phyloP scores from a whole-genome alignment of 441 rosid species.

The Jatropha podagrica region DNA sequence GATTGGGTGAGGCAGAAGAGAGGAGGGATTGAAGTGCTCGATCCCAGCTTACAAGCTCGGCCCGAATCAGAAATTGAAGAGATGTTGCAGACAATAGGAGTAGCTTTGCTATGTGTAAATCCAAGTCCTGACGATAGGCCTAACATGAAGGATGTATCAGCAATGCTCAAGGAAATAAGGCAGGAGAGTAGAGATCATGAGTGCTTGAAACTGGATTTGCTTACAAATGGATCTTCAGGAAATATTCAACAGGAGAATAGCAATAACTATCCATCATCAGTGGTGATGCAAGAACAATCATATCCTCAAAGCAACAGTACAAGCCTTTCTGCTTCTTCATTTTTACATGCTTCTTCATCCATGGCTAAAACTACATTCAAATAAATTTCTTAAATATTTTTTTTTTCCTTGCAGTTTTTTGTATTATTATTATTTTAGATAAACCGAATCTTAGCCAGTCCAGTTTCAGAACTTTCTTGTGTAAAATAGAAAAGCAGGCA shows the following conservation, averaged over 20 bases:
- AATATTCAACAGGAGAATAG: conserved; percentile 25
- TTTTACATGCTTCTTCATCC: conserved; percentile 51
- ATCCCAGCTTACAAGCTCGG: conserved; percentile 47
- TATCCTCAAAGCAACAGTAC: conserved; percentile 47
- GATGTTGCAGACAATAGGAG: conserved; percentile 81
- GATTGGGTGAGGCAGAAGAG: conserved; percentile 82
- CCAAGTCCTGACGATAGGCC: conserved; percentile 82
- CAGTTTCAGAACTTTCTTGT: neutral
- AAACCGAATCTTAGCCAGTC: neutral
- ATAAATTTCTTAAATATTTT: conserved; percentile 16
- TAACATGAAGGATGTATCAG: conserved; percentile 91
- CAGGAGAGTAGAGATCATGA: conserved; percentile 65
- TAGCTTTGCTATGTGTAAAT: conserved; percentile 75
- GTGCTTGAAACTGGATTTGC: conserved; percentile 42
- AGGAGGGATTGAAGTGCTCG: conserved; percentile 65
- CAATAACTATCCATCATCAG: conserved; percentile 18
- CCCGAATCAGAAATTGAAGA: conserved; percentile 69
- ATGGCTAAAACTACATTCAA: conserved; percentile 34
- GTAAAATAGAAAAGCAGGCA: neutral
- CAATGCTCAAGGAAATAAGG: conserved; percentile 85
- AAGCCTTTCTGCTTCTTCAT: conserved; percentile 65
- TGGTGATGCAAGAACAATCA: conserved; percentile 21
- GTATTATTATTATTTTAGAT: neutral
- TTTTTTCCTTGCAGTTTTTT: too few relatives aligned
- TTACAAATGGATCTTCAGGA: conserved; percentile 32